Conservation (phyloP, 495 filamentous ascomycete species). For the Aspergillus taichungensis region DNA sequence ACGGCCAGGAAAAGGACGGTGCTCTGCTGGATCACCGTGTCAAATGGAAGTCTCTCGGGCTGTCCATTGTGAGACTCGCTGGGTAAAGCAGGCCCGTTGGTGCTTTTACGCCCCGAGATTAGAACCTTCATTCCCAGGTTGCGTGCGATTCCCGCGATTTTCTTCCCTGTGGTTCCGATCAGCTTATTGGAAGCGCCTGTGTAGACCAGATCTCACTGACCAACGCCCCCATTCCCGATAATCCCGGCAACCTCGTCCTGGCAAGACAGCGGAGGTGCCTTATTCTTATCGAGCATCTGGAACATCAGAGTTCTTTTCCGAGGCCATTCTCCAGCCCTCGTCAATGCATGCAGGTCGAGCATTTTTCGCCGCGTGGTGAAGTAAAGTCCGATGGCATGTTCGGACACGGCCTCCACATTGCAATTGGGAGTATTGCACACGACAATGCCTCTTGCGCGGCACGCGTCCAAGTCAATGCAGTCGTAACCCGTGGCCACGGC, state of each 20-base stretch:
- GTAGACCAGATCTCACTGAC: constrained; percentile 9
- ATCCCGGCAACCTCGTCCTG: constrained; percentile 25
- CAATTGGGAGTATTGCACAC: constrained; percentile 42
- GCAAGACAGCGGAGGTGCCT: constrained; percentile 17
- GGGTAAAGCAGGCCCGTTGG: constrained; percentile 6
- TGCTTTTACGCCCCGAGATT: constrained; percentile 30
- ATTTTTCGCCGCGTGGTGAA: constrained; percentile 44
- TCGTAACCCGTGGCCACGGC: constrained; percentile 47
- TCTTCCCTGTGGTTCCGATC: constrained; percentile 13
- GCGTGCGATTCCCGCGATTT: constrained; percentile 19
- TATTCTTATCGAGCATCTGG: constrained; percentile 12
- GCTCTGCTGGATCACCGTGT: constrained; percentile 30
- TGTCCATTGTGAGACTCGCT: background rate
- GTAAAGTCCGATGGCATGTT: constrained; percentile 47
- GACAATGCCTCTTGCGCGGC: constrained; percentile 34
- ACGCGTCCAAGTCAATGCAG: constrained; percentile 42
- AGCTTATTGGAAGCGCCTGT: background rate
- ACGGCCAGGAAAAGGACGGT: constrained; percentile 43
- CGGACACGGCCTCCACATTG: constrained; percentile 43
- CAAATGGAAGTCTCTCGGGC: constrained; percentile 36
- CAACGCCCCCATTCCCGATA: constrained; percentile 24
- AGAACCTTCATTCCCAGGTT: constrained; percentile 26
- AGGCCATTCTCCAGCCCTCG: constrained; percentile 21
- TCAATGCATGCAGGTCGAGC: constrained; percentile 28
- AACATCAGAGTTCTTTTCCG: constrained; percentile 13